These are phyloP conservation scores for Pseudopithomyces maydicus DNA, from an alignment of 2,329 filamentous ascomycete genomes.

Conservation along the genomic window DNA sequence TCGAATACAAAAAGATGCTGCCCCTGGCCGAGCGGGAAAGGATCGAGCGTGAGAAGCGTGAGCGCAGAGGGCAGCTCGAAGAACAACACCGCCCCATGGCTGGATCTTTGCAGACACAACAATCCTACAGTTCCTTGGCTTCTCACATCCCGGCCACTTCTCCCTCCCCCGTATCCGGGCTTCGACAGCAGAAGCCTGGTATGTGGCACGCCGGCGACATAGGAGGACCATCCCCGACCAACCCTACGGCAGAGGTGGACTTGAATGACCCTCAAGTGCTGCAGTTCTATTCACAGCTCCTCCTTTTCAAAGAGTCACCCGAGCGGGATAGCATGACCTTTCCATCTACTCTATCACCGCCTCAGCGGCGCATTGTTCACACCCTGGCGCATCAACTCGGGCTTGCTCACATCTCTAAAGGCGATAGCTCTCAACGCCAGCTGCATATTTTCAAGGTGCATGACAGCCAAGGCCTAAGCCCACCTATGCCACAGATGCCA, in stretches of 20 bases:
- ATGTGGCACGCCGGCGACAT: slow-evolving; percentile 24
- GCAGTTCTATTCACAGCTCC: slow-evolving; percentile 86
- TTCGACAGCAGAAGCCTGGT: slow-evolving; percentile 54
- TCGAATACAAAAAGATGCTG: slow-evolving; percentile 99
- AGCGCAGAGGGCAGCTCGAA: slow-evolving; percentile 92
- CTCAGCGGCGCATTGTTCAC: slow-evolving; percentile 88
- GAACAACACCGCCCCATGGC: slow-evolving; percentile 86
- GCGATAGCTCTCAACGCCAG: slow-evolving; percentile 83
- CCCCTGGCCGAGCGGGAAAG: slow-evolving; percentile 91
- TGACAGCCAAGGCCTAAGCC: slow-evolving; percentile 64
- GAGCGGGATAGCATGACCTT: slow-evolving; percentile 83
- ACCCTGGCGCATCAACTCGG: slow-evolving; percentile 95
- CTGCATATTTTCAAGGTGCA: slow-evolving; percentile 83
- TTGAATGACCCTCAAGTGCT: slow-evolving; percentile 89
- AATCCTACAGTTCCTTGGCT: slow-evolving; percentile 80
- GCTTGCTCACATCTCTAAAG: slow-evolving; percentile 87
- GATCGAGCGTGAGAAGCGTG: slow-evolving; percentile 95
- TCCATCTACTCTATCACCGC: slow-evolving; percentile 76
- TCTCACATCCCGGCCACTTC: slow-evolving; percentile 67
- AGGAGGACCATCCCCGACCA: slow-evolving; percentile 15
- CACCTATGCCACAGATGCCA: slow-evolving; percentile 66
- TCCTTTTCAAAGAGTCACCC: slow-evolving; percentile 83
- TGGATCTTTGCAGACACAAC: slow-evolving; percentile 77
- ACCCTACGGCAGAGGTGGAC: slow-evolving; percentile 69
- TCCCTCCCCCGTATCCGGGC: slow-evolving; percentile 69